phyloP scores from a whole-genome alignment of 1,284 basidiomycete species.

The Moesziomyces globuligerus region DNA sequence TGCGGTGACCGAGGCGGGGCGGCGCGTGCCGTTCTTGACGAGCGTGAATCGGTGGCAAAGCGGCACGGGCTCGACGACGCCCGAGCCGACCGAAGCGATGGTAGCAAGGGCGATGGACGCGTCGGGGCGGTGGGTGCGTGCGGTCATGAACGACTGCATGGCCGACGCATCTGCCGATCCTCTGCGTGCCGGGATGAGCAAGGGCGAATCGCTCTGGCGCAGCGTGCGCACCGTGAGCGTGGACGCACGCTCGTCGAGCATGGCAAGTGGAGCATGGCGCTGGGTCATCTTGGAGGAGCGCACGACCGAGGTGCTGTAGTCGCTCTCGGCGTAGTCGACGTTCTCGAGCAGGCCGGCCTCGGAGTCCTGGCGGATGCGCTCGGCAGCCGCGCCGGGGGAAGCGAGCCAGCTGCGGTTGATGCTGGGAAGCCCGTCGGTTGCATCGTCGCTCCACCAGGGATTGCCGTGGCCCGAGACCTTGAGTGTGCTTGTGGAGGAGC shows the following conservation, averaged over 20 bases:
- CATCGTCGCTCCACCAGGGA: conserved; percentile 62
- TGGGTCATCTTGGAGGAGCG: conserved; percentile 52
- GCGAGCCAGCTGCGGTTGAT: conserved; percentile 55
- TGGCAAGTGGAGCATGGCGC: conserved; percentile 40
- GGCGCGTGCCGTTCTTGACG: conserved; percentile 60
- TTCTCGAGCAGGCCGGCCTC: conserved; percentile 37
- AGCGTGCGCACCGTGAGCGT: conserved; percentile 46
- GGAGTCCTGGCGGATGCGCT: conserved; percentile 44
- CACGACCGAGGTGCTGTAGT: conserved; percentile 62
- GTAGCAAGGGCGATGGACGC: conserved; percentile 56
- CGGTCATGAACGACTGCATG: conserved; percentile 54
- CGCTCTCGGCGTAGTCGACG: conserved; percentile 43
- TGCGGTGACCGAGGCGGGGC: conserved; percentile 41
- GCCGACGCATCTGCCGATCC: conserved; percentile 33
- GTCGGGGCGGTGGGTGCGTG: conserved; percentile 46
- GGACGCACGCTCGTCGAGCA: conserved; percentile 40
- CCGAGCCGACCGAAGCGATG: conserved; percentile 48
- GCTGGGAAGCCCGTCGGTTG: conserved; percentile 44
- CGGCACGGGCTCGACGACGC: conserved; percentile 26
- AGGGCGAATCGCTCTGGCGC: conserved; percentile 35
- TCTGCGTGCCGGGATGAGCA: conserved; percentile 39
- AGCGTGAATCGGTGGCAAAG: conserved; percentile 62
- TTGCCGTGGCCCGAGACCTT: conserved; percentile 63
- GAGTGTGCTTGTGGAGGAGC: conserved; percentile 42
- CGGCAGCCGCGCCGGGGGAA: conserved; percentile 36